Conservation (phyloP, 371 early-diverging fungal species). For the Mortierella sp. region DNA sequence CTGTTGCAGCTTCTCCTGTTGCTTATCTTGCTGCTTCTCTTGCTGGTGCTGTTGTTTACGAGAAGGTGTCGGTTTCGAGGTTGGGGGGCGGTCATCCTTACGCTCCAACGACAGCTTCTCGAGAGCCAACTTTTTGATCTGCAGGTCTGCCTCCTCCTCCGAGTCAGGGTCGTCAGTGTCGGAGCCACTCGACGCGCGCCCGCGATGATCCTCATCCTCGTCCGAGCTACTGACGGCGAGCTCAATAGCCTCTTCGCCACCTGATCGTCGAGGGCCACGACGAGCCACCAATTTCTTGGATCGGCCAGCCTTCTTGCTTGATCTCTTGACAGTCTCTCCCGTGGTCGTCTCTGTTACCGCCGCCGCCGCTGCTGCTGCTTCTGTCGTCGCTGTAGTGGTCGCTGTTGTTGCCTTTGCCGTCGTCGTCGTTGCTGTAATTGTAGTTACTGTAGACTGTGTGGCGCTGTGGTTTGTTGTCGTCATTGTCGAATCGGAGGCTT, state of each 20-base stretch:
- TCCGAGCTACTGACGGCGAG: constrained; percentile 51
- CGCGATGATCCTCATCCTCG: constrained; percentile 39
- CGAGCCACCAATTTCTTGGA: constrained; percentile 53
- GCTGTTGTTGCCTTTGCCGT: neutral
- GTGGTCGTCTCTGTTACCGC: constrained; percentile 15
- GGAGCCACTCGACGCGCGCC: constrained; percentile 31
- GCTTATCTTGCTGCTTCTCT: constrained; percentile 16
- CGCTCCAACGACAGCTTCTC: constrained; percentile 52
- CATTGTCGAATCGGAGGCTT: constrained; percentile 10
- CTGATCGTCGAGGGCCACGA: constrained; percentile 39
- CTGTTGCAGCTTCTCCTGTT: neutral
- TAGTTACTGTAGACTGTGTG: neutral
- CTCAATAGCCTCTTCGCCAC: constrained; percentile 46
- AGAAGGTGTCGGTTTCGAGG: constrained; percentile 19
- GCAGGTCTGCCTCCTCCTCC: constrained; percentile 51
- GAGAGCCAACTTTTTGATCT: constrained; percentile 44
- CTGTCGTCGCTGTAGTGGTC: neutral
- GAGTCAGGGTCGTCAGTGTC: constrained; percentile 50
- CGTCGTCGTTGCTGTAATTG: neutral
- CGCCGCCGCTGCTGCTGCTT: neutral
- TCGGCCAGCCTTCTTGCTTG: constrained; percentile 28
- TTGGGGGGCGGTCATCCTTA: constrained; percentile 21
- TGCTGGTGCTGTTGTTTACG: constrained; percentile 25
- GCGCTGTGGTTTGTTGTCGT: constrained; percentile 8
- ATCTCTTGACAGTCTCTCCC: constrained; percentile 20